Conservation (phyloP, 306 rosid genomes). For the Luffa acutangula region DNA sequence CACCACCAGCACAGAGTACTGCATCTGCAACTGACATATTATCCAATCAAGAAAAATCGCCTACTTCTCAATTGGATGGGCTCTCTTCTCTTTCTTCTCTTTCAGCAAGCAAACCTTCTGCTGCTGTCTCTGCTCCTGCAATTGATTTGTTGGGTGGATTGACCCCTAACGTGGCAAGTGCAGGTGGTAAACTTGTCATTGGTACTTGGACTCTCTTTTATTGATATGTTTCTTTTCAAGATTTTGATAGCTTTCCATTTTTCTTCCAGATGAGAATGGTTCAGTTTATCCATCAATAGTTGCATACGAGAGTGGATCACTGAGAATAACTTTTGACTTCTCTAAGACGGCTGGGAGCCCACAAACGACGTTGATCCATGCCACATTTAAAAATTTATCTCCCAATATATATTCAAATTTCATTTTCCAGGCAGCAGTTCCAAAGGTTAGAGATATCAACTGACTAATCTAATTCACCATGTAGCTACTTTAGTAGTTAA, state of each 20-base stretch:
- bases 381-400: conserved; percentile 69
- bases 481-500: neutral
- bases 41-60: conserved; percentile 36
- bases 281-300: conserved; percentile 66
- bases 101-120: conserved; percentile 37
- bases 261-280: conserved; percentile 57
- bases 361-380: conserved; percentile 64
- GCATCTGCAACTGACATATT: conserved; percentile 44
- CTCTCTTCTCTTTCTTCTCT: conserved; percentile 49
- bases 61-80: conserved; percentile 46
- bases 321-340: conserved; percentile 69
- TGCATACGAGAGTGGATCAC: conserved; percentile 77
- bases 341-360: conserved; percentile 74
- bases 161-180: conserved; percentile 34
- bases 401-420: conserved; percentile 52
- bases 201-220: conserved; percentile 1
- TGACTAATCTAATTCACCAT: neutral
- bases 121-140: conserved; percentile 45
- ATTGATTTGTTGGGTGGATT: conserved; percentile 76
- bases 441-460: conserved; percentile 54
- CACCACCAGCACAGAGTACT: conserved; percentile 38
- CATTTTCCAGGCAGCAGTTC: conserved; percentile 98
- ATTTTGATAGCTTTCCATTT: conserved; percentile 15
- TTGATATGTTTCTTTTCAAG: neutral
- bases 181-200: conserved; percentile 25